Evolutionary conservation across 306 rosid genomes (phyloP), one percentile per base, ranked within the genome.

Genomic region (Clitoria ternatea): DNA sequence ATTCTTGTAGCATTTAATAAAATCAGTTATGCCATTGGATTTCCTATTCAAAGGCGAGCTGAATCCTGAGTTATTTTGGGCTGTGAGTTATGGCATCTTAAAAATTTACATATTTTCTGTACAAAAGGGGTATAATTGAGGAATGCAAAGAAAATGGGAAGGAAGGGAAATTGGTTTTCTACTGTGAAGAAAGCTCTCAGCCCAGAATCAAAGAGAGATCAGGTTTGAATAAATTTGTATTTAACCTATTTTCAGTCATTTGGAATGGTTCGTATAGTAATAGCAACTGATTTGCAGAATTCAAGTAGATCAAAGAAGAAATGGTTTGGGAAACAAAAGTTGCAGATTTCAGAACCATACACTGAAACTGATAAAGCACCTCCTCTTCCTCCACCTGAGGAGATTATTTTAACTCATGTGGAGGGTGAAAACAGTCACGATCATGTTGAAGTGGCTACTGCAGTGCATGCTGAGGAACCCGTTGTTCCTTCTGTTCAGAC

Each of bases 161-260:
- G 85, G 83, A 95, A 95, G 77, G 92, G 92, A 85, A 88, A 73
- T 82, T 95, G 97, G 97, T 91, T 95, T 83, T 91, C 97, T 74
- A 53, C 56, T 73, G 92, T 95, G 80, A 95, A 87, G 90, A 95
- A 95, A 83, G 96, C 96, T 86, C 90, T 95, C 72, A 95, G 96
- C 72, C 96, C 99, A 36, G 86, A 86, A 5, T 79, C 99, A 57
- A 91, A 94, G 90, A 85, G 80, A 85, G 72, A 72, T 15, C 88
- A 87, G 97, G 97, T 94, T 72, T 61, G 75, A 23, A 72, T 74
- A 6, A 44, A 9, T 73, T 62, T 54, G 22, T 52, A 10, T 18
- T 15, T 61, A 27, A 53, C 63, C 23, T 36, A 20, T 68, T 32
- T 32, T 20, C 30, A 22, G 27, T 52, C 37, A 32, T 10, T 4